Evolutionary conservation across 1,284 basidiomycete species (phyloP).

Genomic region (Cryptococcus sp.): DNA sequence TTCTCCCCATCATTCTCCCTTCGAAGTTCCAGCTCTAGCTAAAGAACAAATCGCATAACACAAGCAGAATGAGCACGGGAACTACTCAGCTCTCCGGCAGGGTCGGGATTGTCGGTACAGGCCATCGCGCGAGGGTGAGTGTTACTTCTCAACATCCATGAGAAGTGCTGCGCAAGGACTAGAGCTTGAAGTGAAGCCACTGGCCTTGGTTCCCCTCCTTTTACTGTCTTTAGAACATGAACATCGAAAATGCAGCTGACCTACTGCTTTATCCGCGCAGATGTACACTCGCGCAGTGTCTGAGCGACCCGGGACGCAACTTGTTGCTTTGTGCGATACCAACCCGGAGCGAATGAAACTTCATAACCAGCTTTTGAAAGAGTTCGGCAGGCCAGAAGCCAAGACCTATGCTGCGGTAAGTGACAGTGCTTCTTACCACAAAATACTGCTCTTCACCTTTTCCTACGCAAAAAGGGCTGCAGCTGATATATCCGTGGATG

Average conservation of each 20-base stretch:
- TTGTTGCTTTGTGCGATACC: constrained; percentile 60
- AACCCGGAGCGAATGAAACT: constrained; percentile 58
- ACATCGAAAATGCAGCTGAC: not conserved
- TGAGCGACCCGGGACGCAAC: constrained; percentile 28
- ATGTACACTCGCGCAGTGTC: constrained; percentile 40
- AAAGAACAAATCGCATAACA: no score
- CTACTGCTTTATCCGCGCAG: constrained; percentile 8
- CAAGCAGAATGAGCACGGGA: not conserved
- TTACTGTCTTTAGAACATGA: not conserved
- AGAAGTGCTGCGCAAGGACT: no score
- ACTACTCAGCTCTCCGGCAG: constrained; percentile 34
- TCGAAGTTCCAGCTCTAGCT: no score
- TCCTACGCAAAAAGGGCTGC: not conserved
- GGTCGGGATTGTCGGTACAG: constrained; percentile 46
- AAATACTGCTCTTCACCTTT: not conserved
- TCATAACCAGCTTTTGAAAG: constrained; percentile 56
- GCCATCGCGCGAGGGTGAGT: constrained; percentile 42
- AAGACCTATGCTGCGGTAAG: constrained; percentile 32
- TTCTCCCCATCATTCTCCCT: no score
- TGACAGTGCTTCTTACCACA: not conserved
- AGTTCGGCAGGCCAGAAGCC: constrained; percentile 49
- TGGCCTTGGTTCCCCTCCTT: not conserved
- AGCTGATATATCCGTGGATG: no score
- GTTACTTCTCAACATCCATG: constrained; percentile 1
- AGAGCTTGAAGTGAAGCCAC: no score